Evolutionary conservation across 371 early-diverging fungal genomes (phyloP).

Genomic region (Funneliformis caledonium): DNA sequence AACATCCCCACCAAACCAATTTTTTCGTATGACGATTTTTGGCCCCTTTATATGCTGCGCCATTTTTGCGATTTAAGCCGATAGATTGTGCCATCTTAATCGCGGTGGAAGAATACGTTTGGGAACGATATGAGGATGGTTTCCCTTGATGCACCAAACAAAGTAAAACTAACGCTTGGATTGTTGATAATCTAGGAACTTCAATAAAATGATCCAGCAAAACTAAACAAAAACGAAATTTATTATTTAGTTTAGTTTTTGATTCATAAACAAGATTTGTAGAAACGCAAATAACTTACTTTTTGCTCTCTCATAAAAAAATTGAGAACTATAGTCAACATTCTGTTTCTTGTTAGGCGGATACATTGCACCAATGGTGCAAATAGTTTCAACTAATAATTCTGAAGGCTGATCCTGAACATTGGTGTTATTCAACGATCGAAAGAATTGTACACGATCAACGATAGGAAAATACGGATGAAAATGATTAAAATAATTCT

Average conservation of each 20-base stretch:
- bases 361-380: slow-evolving; percentile 56
- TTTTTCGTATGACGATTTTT: slow-evolving; percentile 45
- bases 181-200: slow-evolving; percentile 60
- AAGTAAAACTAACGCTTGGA: slow-evolving; percentile 62
- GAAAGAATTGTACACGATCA: slow-evolving; percentile 11
- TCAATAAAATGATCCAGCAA: slow-evolving; percentile 62
- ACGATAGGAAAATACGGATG: slow-evolving; percentile 33
- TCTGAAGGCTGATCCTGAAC: slow-evolving; percentile 44
- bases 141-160: slow-evolving; percentile 61
- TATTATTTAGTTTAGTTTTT: not conserved
- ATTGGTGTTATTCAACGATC: not conserved
- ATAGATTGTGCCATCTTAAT: slow-evolving; percentile 57
- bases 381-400: slow-evolving; percentile 56
- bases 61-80: slow-evolving; percentile 54
- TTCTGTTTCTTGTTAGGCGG: slow-evolving; percentile 44
- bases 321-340: slow-evolving; percentile 42
- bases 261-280: not conserved
- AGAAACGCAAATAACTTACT: slow-evolving; percentile 17
- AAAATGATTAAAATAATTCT: slow-evolving; percentile 37
- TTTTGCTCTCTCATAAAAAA: slow-evolving; percentile 56
- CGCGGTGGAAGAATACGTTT: slow-evolving; percentile 60
- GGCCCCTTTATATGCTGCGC: slow-evolving; percentile 24
- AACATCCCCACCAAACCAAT: slow-evolving; percentile 59
- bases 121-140: slow-evolving; percentile 54
- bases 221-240: slow-evolving; percentile 17